Base-by-base conservation (phyloP, 257 asterid genomes). In the Solanum peruvianum region DNA sequence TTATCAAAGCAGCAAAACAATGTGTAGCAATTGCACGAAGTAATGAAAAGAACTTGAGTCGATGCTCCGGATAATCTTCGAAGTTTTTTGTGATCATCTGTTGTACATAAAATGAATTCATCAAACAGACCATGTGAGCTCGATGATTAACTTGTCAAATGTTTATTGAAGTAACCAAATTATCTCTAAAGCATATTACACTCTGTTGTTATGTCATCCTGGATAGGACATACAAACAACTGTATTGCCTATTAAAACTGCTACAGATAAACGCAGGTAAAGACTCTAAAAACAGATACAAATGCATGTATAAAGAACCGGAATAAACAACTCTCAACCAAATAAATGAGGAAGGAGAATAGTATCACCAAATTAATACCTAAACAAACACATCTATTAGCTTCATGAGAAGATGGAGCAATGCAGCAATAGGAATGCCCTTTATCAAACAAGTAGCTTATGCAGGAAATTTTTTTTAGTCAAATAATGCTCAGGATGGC, bases 51-150 rank as follows among this genome's bases (percentile, higher is more conserved):
- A 97, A 97, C 92, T 97, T 97, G 85, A 97, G 99, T 77, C 99
- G 94, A 85, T 97, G 99, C 92, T 97, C 99, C 3, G 99, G 99
- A 92, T 97, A 97, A 91, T 97, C 99, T 90, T 97, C 99, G 86
- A 97, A 97, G 87, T 97, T 97, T 90, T 94, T 95, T 1, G 99
- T 97, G 81, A 97, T 97, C 99, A 97, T 97, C 99, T 97, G 96
- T 80, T 87, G 75, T 62, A 45, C 56, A 86, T 44, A 52, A 35
- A 81, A 29, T 13, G 44, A 81, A 47, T 81, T 52, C 70, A 71
- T 52, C 49, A 70, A n/a, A 70, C 45, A 70, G 78, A 85, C 33
- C 70, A 85, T 23, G 67, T 37, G 13, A 25, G 10, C 66, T 14
- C 27, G 5, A 39, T 78, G 66, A 7, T 78, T 18, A 78, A 52